These are phyloP conservation scores for Globisporangium rhizosaccharum DNA, from an alignment of 352 stramenopile genomes.

Conservation along the genomic window DNA sequence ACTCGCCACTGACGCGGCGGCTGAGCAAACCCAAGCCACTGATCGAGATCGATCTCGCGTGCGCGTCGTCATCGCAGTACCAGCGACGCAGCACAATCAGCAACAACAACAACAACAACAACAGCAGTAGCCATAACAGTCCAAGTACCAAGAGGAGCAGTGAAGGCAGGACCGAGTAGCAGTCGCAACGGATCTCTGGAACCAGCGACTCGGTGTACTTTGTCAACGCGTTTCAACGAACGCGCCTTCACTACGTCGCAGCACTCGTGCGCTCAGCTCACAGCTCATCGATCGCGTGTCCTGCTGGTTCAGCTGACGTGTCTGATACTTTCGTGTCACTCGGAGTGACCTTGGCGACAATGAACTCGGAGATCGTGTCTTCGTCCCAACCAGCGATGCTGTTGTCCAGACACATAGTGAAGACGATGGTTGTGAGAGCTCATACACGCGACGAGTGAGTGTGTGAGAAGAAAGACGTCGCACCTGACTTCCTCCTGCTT, in stretches of 20 bases:
- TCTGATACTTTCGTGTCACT: slow-evolving; percentile 15
- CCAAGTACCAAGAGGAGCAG: no score
- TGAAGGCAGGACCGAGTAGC: background rate
- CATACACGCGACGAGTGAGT: no score
- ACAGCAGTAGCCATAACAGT: background rate
- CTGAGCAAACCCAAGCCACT: background rate
- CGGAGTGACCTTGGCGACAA: slow-evolving; percentile 47
- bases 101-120: background rate
- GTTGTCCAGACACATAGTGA: background rate
- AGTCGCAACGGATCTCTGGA: no score
- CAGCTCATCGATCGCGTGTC: slow-evolving; percentile 21
- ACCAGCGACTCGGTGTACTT: no score
- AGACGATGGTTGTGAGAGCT: background rate
- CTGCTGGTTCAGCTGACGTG: slow-evolving; percentile 6
- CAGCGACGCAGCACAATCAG: background rate
- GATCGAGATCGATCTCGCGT: background rate
- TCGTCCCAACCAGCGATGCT: slow-evolving; percentile 74
- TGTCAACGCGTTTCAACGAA: no score
- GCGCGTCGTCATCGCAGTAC: no score
- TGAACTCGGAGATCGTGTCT: slow-evolving; percentile 67
- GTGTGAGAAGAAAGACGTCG: background rate
- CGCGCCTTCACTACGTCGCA: background rate
- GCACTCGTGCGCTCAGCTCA: background rate
- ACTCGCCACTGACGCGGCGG: background rate
- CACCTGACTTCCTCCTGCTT: slow-evolving; percentile 67